Percentiles rank a stretch among this genome's conserved stretches.
phyloP scores from a whole-genome alignment of 805 yeast genomes.

The Scheffersomyces spartinae region DNA sequence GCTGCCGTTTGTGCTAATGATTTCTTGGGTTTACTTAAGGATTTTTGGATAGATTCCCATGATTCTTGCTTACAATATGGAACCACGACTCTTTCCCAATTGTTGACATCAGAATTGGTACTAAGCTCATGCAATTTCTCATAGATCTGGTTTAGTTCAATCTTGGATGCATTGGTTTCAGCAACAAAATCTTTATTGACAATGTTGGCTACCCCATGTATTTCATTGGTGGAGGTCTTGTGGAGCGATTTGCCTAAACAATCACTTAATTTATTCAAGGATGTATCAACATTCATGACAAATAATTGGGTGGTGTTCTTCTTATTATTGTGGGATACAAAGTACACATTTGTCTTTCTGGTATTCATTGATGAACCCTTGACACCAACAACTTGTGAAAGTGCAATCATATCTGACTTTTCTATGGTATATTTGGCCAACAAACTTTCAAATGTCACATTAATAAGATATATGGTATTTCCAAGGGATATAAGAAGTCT shows the following conservation, averaged over 20 bases:
- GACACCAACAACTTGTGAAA: slow-evolving; percentile 20
- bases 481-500: slow-evolving; percentile 33
- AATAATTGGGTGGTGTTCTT: slow-evolving; percentile 34
- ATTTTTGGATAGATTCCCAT: slow-evolving; percentile 12
- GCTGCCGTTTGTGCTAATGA: background rate
- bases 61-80: slow-evolving; percentile 19
- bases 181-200: slow-evolving; percentile 10
- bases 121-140: slow-evolving; percentile 11
- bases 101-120: slow-evolving; percentile 8
- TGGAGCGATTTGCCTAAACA: slow-evolving; percentile 42
- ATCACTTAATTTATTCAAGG: slow-evolving; percentile 56
- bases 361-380: slow-evolving; percentile 32
- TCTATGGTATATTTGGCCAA: slow-evolving; percentile 16
- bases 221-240: background rate
- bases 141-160: slow-evolving; percentile 14
- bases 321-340: slow-evolving; percentile 27
- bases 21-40: slow-evolving; percentile 6
- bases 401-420: slow-evolving; percentile 16
- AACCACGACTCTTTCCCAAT: slow-evolving; percentile 16
- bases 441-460: slow-evolving; percentile 31
- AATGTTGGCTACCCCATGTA: slow-evolving; percentile 15
- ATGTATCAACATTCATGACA: slow-evolving; percentile 43
- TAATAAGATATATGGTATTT: slow-evolving; percentile 30
- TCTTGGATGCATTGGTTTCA: slow-evolving; percentile 7
- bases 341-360: slow-evolving; percentile 29